Percentiles rank a stretch among this genome's conserved stretches.
Evolutionary conservation across 73 alveolate genomes (phyloP).

Genomic region (Effrenium voratum): DNA sequence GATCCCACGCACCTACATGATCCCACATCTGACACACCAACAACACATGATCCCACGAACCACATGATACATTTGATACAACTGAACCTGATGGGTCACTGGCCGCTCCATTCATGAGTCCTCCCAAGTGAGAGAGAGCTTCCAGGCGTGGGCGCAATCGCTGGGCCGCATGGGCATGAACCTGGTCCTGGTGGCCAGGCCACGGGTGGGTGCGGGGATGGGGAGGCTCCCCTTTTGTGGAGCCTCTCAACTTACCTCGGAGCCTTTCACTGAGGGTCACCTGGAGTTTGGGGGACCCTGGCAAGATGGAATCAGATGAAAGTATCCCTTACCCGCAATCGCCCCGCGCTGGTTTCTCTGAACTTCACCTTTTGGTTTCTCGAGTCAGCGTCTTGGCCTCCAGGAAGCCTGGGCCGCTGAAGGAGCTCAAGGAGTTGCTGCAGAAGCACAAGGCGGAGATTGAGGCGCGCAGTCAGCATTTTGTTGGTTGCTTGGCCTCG

Average conservation of each 20-base stretch:
- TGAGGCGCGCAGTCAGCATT: neutral
- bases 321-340: neutral
- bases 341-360: neutral
- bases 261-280: neutral
- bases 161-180: constrained; percentile 22
- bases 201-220: neutral
- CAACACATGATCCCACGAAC: no score
- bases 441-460: constrained; percentile 27
- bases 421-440: constrained; percentile 12
- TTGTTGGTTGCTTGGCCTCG: neutral
- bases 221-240: neutral
- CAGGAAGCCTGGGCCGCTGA: constrained; percentile 16
- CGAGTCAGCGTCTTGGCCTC: neutral
- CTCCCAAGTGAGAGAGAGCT: neutral
- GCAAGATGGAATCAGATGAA: neutral
- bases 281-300: neutral
- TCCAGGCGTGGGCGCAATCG: constrained; percentile 52
- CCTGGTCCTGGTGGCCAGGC: constrained; percentile 74
- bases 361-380: neutral
- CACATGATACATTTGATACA: no score
- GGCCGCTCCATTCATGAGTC: no score
- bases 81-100: no score
- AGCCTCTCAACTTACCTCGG: neutral
- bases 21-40: no score
- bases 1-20: no score